These are phyloP conservation scores for Aphanomyces stellatus DNA, from an alignment of 352 stramenopile species.

Conservation along the genomic window DNA sequence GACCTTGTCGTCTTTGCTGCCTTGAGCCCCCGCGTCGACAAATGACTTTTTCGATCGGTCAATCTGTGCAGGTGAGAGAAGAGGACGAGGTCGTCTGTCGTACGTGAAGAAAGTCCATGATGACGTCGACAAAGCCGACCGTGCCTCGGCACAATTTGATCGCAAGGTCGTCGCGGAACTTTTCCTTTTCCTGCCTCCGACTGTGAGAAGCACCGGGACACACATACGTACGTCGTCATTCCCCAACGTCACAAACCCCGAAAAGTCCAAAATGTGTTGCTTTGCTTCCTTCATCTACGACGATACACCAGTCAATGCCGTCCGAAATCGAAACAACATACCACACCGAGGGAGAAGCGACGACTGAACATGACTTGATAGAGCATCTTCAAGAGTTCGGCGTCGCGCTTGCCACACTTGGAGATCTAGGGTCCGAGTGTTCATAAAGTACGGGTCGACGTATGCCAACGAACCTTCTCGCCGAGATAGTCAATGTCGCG, in stretches of 20 bases:
- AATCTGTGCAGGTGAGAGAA: slow-evolving; percentile 30
- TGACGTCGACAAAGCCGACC: slow-evolving; percentile 52
- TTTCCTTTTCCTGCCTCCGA: not conserved
- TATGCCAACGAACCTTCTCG: slow-evolving; percentile 43
- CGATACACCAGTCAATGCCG: not conserved
- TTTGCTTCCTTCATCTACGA: slow-evolving; percentile 66
- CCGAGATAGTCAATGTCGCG: slow-evolving; percentile 49
- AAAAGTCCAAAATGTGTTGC: slow-evolving; percentile 74
- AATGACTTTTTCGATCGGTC: slow-evolving; percentile 82
- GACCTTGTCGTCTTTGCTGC: slow-evolving; percentile 58
- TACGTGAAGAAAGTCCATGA: slow-evolving; percentile 75
- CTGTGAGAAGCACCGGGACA: not conserved
- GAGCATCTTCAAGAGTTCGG: slow-evolving; percentile 65
- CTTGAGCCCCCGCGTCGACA: slow-evolving; percentile 41
- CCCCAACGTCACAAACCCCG: slow-evolving; percentile 39
- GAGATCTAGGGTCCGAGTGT: slow-evolving; percentile 31
- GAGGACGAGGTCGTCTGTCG: not conserved
- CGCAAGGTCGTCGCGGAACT: slow-evolving; percentile 49
- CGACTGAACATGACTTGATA: slow-evolving; percentile 72
- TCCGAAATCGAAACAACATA: slow-evolving; percentile 22
- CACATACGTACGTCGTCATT: slow-evolving; percentile 42
- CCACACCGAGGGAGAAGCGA: slow-evolving; percentile 72
- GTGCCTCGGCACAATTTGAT: slow-evolving; percentile 63
- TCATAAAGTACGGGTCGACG: no score
- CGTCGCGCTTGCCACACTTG: slow-evolving; percentile 58